Conservation (phyloP, 2,329 filamentous ascomycete genomes). For the Fusarium sp. region DNA sequence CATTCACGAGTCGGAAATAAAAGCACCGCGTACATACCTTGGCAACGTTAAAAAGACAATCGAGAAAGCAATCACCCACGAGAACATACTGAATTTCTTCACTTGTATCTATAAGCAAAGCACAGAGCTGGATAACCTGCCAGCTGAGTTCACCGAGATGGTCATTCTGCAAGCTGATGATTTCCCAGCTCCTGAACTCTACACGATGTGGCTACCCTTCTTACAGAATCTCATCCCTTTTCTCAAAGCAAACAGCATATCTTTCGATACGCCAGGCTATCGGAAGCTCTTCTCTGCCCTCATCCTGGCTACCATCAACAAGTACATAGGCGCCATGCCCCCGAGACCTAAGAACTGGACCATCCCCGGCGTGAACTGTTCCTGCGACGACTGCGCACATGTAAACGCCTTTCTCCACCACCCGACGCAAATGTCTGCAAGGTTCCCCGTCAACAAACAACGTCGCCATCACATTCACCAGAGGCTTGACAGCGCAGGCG, state of each 20-base stretch:
- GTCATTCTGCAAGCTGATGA: slow-evolving; percentile 18
- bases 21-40: too few species aligned
- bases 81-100: slow-evolving; percentile 21
- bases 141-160: slow-evolving; percentile 31
- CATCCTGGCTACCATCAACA: slow-evolving; percentile 35
- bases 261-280: slow-evolving; percentile 30
- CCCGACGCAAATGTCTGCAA: not conserved
- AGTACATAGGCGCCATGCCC: slow-evolving; percentile 37
- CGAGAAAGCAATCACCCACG: not conserved
- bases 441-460: slow-evolving; percentile 27
- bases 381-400: slow-evolving; percentile 38
- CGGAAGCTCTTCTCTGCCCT: slow-evolving; percentile 39
- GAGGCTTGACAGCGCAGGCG: slow-evolving; percentile 7
- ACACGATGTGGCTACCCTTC: slow-evolving; percentile 46
- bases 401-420: slow-evolving; percentile 44
- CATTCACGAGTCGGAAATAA: not conserved
- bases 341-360: not conserved
- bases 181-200: slow-evolving; percentile 31
- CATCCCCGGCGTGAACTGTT: slow-evolving; percentile 21
- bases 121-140: slow-evolving; percentile 27
- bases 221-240: slow-evolving; percentile 33
- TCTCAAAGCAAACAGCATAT: slow-evolving; percentile 15
- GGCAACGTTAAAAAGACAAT: not conserved
- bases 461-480: slow-evolving; percentile 38
- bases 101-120: slow-evolving; percentile 13